Base-by-base conservation (phyloP, 345 rosid genomes). In the Melaleuca quinquenervia region DNA sequence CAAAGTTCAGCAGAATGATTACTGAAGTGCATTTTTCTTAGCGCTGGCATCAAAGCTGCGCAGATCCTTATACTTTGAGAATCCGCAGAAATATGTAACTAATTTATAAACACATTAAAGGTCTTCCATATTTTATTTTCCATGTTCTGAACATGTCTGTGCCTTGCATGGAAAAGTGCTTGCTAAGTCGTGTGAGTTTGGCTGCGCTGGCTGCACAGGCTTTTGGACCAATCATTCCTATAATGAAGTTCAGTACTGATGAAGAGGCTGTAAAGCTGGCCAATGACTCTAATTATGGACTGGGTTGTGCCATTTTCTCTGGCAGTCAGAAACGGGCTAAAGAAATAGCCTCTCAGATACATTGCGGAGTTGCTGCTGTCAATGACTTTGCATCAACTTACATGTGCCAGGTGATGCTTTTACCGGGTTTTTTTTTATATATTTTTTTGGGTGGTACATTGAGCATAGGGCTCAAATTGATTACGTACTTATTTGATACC, bases 141-240 rank as follows among this genome's bases (percentile, higher is more conserved):
- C 22, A 51, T 82, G 44, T 50, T 52, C 60, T 27, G 53, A 82
- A 32, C 18, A 36, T 36, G 13, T 16, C 78, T 1, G 12, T 70
- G 78, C 48, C 36, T 10, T 70, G 50, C 44, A 24, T 49, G 78
- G 83, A 7, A 7, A n/a, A 52, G 41, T 22, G 52, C 54, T 13
- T 74, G 88, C 75, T 86, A 32, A 62, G 49, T 85, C 60, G 52
- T 12, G 3, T 44, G 49, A 82, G 58, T 55, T n/a, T 52, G 84
- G 62, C 26, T 83, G 55, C 88, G 89, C 94, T 52, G 84, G 62
- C 26, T 83, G 55, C 88, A 88, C 94, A 97, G 99, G 90, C 99
- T 84, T 97, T 97, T 90, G 99, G 99, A 87, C 99, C 99, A 60
- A 95, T 97, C 85, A 94, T 97, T 96, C 98, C 99, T 26, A 96